Evolutionary conservation across 2,329 filamentous ascomycete species (phyloP), one percentile per base, ranked within the genome.

Genomic region (Penicillium rolfsii): DNA sequence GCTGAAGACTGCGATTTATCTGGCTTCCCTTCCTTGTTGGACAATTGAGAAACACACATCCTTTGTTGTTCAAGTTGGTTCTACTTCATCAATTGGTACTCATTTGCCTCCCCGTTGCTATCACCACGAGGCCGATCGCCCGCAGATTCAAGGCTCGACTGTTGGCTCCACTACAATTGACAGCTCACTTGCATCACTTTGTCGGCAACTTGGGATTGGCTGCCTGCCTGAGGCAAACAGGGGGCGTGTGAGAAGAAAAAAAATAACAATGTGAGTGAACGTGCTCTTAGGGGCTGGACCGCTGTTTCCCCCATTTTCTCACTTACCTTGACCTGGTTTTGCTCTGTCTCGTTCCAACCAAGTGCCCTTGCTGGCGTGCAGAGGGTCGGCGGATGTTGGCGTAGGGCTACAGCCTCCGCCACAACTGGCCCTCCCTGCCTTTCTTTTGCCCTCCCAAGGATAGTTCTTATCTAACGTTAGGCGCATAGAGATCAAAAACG

Each of bases 161-260:
- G 58, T 58, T 64, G 66, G 64, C 65, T 69, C 67, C 67, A 69
- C 67, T 48, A 16, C 59, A 64, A 65, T 69, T 64, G 65, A 69
- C 67, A 70, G 67, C 67, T 69, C 67, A 69, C 65, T 69, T 67
- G 67, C 67, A 67, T 69, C 67, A 69, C 67, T 69, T 65, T 45
- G 55, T 55, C 55, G 62, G 41, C 61, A 52, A 58, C 59, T 60
- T n/a, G 61, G 66, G 67, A 70, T 70, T 70, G 67, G 67, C 67
- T 63, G 67, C 64, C 67, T 69, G 66, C 65, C 65, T 69, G 60
- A 69, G 67, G 67, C 67, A 69, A 69, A 67, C 65, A 65, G 59
- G 64, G 64, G 63, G 62, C 33, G 52, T 58, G 48, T 45, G 22
- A 19, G 50, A 49, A 24, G 24, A 35, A 49, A 54, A 48, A 46